Base-by-base conservation (phyloP, 257 asterid species). In the Jacaranda mimosifolia region DNA sequence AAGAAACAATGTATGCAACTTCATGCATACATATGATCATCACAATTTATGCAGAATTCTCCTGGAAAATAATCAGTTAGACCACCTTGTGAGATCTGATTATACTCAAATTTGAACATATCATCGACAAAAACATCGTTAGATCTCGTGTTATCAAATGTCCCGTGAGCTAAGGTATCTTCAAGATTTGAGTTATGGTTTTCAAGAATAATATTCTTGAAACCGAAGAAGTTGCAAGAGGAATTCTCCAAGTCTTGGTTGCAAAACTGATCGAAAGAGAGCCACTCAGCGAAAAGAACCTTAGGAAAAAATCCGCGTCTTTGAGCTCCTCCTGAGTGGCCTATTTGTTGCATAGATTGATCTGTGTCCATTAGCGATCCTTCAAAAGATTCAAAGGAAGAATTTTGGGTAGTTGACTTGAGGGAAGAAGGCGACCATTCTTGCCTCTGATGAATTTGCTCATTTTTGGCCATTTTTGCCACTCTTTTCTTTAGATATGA, bases 241-340 rank as follows among this genome's bases (percentile, higher is more conserved):
- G n/a, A n/a, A 55, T 55, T n/a, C 5, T 12, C 62, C 3, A 55
- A 55, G 32, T 17, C 32, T 7, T 55, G 62, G 9, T 35, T 8
- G n/a, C 3, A 55, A 55, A n/a, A 17, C 11, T 75, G 77, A 60
- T 89, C 92, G 2, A 77, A 58, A 4, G 82, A 72, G 18, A 89
- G 77, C 94, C 94, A 89, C 77, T 89, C 94, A 3, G 94, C 80
- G 57, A 89, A 89, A 14, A 89, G 43, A 64, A 86, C 75, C 76
- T 87, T 86, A 5, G 92, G 94, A 21, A 85, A 58, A 13, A 26
- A 26, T 26, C 48, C 79, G 63, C 75, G 39, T 13, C 74, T 75
- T 32, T 43, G 63, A 18, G 3, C 18, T 52, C 57, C 5, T 46
- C 9, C 26, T 4, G 63, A 32, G 21, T 9, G 35, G 6, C 36